These are phyloP conservation scores for Candida nitratophila DNA, from an alignment of 805 yeast genomes.

Conservation along the genomic window DNA sequence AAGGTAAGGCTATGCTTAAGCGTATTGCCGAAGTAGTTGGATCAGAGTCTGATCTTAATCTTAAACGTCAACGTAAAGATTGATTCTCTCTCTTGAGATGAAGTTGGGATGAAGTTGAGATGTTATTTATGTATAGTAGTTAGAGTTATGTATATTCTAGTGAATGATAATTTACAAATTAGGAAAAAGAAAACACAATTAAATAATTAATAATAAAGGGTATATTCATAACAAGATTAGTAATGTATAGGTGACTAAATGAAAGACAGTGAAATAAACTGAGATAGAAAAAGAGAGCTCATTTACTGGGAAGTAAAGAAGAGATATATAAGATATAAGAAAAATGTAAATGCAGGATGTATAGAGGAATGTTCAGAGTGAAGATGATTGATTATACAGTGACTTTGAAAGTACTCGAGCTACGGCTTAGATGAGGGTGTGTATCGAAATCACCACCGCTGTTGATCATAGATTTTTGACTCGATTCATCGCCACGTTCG, in stretches of 20 bases:
- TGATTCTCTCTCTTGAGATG: too few species aligned
- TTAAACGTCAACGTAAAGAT: not conserved
- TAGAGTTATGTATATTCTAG: too few species aligned
- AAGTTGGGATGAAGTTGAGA: too few species aligned
- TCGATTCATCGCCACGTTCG: not conserved
- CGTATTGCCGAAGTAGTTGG: slow-evolving; percentile 22
- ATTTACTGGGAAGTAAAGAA: too few species aligned
- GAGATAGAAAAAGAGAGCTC: not conserved
- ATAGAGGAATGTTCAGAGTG: too few species aligned
- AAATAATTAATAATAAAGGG: not conserved
- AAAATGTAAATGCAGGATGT: too few species aligned
- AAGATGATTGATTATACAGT: too few species aligned
- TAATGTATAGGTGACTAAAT: too few species aligned
- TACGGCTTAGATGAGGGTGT: not conserved
- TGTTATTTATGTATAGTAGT: too few species aligned
- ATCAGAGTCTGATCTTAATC: slow-evolving; percentile 9
- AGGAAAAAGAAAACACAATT: too few species aligned
- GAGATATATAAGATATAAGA: too few species aligned
- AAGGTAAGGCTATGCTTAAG: slow-evolving; percentile 26
- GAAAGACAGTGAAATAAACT: not conserved
- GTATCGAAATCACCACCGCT: not conserved
- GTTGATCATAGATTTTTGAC: not conserved
- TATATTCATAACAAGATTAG: not conserved
- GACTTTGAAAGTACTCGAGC: not conserved
- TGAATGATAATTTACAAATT: too few species aligned